Conservation (phyloP, 345 rosid genomes). For the Citrus australasica region DNA sequence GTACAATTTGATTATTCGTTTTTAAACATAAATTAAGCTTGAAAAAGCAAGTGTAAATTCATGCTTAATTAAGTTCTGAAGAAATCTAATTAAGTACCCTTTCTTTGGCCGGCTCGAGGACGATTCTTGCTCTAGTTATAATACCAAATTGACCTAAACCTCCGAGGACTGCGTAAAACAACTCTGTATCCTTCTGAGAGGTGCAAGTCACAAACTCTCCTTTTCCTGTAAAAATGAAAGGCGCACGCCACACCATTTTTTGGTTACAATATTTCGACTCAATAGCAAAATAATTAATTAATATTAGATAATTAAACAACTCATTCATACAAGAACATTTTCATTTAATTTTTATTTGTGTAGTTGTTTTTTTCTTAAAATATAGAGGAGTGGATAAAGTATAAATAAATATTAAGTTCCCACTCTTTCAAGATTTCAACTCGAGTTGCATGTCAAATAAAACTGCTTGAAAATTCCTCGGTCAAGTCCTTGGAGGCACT, state of each 20-base stretch:
- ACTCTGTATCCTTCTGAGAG: slow-evolving; percentile 29
- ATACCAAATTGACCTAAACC: slow-evolving; percentile 70
- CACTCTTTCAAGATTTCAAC: too few relatives aligned
- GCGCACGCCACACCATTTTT: not conserved
- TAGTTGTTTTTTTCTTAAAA: too few relatives aligned
- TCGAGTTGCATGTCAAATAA: too few relatives aligned
- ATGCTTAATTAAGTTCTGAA: too few relatives aligned
- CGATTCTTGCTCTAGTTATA: slow-evolving; percentile 54
- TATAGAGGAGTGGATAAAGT: too few relatives aligned
- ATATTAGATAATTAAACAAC: too few relatives aligned
- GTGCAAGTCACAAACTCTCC: slow-evolving; percentile 58
- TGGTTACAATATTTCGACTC: not conserved
- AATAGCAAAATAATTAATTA: too few relatives aligned
- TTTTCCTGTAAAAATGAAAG: slow-evolving; percentile 29
- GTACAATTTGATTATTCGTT: not conserved
- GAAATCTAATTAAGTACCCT: slow-evolving; percentile 25
- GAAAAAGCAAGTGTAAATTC: not conserved
- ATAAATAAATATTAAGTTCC: too few relatives aligned
- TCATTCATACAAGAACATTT: not conserved
- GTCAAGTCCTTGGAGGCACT: too few relatives aligned
- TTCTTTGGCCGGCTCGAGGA: slow-evolving; percentile 36
- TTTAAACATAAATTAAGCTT: not conserved
- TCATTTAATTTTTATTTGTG: too few relatives aligned
- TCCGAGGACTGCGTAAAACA: slow-evolving; percentile 51
- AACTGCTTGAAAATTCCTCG: accelerated